Evolutionary conservation across 1,139 yeast genomes (phyloP), one percentile per base, ranked within the genome.

Genomic region (Lodderomyces oxycetoniae): DNA sequence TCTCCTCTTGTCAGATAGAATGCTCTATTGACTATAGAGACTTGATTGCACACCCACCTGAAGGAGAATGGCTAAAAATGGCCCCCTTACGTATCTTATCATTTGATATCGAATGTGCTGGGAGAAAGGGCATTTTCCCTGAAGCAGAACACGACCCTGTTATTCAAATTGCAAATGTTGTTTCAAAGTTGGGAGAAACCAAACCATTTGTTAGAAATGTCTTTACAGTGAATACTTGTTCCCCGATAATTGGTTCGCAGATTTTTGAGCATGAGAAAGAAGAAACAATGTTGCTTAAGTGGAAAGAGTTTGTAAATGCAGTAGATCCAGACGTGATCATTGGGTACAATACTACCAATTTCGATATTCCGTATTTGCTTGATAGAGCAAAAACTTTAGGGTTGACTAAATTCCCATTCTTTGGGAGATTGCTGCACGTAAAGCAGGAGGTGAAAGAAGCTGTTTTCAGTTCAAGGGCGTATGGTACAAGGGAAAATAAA

Each of bases 51-150:
- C 97, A 87, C 54, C 73, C 86, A 3, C 73, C 96, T 0, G 97
- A 91, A 53, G 97, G 96, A 3, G 89, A 88, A 42, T 93, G 95
- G 93, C 73, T 87, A 30, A 83, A 81, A 47, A 83, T 86, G 66
- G 97, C 98, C 0, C 98, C 98, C 0, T 69, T 93, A 41, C 80
- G 99, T 52, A 81, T 93, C 31, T 66, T 93, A 43, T 88, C 97
- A 8, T 91, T 91, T 56, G 98, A 93, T 67, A 91, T 93, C 42
- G 99, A 93, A 61, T 93, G 99, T 72, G 94, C 98, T 5, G 98
- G 98, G 33, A 77, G 99, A 59, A 85, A 87, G 44, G 98, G 98
- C 35, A 74, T 91, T 13, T 93, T 93, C 57, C 98, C 99, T 0
- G 98, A 93, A 54, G 84, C 99, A 1, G 83, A 85, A 41, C 74